phyloP scores from a whole-genome alignment of 306 rosid species.

The Morella rubra region DNA sequence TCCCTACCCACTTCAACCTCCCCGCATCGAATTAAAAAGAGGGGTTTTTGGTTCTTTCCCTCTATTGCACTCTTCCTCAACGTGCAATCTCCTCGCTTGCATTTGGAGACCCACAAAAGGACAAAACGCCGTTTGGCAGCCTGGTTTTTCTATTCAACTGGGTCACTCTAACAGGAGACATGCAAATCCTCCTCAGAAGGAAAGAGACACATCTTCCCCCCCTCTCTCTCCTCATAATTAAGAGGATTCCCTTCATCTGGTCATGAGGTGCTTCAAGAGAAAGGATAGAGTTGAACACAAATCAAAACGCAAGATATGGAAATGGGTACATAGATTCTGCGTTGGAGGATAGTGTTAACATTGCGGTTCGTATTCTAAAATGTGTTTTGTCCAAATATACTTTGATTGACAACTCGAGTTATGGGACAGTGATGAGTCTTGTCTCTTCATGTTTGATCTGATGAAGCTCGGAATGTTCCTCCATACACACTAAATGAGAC shows the following conservation, averaged over 20 bases:
- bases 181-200: slow-evolving; percentile 6
- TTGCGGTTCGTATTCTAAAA: neutral
- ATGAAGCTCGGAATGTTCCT: slow-evolving; percentile 13
- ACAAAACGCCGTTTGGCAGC: slow-evolving; percentile 10
- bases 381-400: neutral
- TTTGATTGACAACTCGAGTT: slow-evolving; percentile 11
- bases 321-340: slow-evolving; percentile 29
- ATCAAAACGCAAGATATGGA: slow-evolving; percentile 13
- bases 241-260: slow-evolving; percentile 27
- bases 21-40: neutral
- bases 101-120: slow-evolving; percentile 7
- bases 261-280: slow-evolving; percentile 24
- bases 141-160: neutral
- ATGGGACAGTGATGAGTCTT: slow-evolving; percentile 11
- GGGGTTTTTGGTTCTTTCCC: neutral
- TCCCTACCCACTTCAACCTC: neutral
- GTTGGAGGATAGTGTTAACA: slow-evolving; percentile 4
- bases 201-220: slow-evolving; percentile 20
- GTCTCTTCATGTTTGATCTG: slow-evolving; percentile 27
- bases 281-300: neutral
- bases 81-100: neutral
- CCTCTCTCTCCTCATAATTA: slow-evolving; percentile 4
- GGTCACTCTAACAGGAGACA: slow-evolving; percentile 26
- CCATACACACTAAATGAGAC: slow-evolving; percentile 3
- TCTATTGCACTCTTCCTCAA: neutral